phyloP scores from a whole-genome alignment of 805 yeast species.

The Lipomyces japonicus region DNA sequence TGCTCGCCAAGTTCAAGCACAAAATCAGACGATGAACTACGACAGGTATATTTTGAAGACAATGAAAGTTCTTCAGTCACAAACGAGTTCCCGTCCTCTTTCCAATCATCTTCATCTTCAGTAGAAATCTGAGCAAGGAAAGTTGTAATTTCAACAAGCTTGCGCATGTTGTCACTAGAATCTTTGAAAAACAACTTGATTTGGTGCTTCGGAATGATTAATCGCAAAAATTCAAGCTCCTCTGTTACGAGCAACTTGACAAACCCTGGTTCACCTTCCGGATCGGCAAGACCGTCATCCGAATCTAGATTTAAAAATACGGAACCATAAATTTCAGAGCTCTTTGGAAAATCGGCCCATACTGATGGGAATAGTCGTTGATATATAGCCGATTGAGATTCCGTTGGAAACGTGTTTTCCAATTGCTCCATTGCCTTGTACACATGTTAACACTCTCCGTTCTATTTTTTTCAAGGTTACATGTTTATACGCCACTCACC shows the following conservation, averaged over 20 bases:
- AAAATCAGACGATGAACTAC: conserved; percentile 61
- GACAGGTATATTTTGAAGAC: conserved; percentile 49
- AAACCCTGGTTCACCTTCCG: conserved; percentile 17
- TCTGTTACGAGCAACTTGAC: conserved; percentile 14
- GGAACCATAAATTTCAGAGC: conserved; percentile 4
- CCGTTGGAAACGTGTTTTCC: conserved; percentile 18
- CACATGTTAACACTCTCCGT: no score
- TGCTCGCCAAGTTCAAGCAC: conserved; percentile 1
- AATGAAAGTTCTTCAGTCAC: conserved; percentile 74
- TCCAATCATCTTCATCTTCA: conserved; percentile 45
- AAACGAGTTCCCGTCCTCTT: conserved; percentile 60
- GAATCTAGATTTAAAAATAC: conserved; percentile 6
- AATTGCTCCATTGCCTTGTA: conserved; percentile 22
- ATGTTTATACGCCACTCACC: conserved; percentile 1
- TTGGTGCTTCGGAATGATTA: conserved; percentile 4
- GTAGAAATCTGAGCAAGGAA: conserved; percentile 44
- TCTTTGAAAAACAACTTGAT: conserved; percentile 3
- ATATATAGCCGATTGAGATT: conserved; percentile 6
- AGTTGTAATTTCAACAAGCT: conserved; percentile 33
- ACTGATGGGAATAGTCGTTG: conserved; percentile 18
- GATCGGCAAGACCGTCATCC: conserved; percentile 21
- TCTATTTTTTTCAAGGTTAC: no score
- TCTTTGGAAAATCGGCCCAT: conserved; percentile 14
- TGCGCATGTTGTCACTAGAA: conserved; percentile 2
- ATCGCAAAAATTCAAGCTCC: conserved; percentile 18